Evolutionary conservation across 2,329 filamentous ascomycete species (phyloP), one percentile per base, ranked within the genome.

Genomic region (Periglandula ipomoeae): DNA sequence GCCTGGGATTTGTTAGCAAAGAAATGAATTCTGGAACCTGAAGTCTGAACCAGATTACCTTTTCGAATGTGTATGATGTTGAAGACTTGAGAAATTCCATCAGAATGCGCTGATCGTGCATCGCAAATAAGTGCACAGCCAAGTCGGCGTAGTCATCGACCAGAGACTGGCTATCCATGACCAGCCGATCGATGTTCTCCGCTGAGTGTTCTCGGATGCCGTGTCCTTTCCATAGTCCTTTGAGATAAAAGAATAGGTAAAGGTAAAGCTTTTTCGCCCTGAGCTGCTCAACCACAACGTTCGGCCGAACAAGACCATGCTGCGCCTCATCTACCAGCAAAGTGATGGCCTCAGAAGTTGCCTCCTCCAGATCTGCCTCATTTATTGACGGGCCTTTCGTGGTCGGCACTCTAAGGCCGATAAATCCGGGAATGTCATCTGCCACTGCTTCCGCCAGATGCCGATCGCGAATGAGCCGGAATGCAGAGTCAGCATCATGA

Each of bases 171-270:
- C 75, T 81, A 51, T 83, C 81, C 55, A 75, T 70, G 7, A 79
- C 64, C 3, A 83, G 65, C 10, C 76, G 72, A 42, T 83, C 79
- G 37, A 71, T 71, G 38, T 73, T 77, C 53, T 79, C 76, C 19
- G 70, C 70, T 19, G 66, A 65, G 54, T 75, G 70, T 48, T 79
- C 75, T 50, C 70, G 67, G 32, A 84, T 76, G 9, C 78, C 79
- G 51, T 88, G 79, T 1, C 87, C 89, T 51, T 76, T 79, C 90
- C 91, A 98, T 3, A 98, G 72, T 0, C 84, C 82, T 11, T 86
- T 83, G 22, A 98, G 76, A 63, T 98, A 98, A 67, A 97, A 94
- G 70, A 87, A 97, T 0, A 95, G 76, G 61, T 95, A 96, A 0
- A 88, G 72, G 45, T 81, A 73, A 45, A 87, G 70, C 17, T 82